A percentile compares a stretch with the other conserved stretches of the same genome.
Conservation (phyloP, 2,329 filamentous ascomycete genomes). For the Pyricularia grisea region DNA sequence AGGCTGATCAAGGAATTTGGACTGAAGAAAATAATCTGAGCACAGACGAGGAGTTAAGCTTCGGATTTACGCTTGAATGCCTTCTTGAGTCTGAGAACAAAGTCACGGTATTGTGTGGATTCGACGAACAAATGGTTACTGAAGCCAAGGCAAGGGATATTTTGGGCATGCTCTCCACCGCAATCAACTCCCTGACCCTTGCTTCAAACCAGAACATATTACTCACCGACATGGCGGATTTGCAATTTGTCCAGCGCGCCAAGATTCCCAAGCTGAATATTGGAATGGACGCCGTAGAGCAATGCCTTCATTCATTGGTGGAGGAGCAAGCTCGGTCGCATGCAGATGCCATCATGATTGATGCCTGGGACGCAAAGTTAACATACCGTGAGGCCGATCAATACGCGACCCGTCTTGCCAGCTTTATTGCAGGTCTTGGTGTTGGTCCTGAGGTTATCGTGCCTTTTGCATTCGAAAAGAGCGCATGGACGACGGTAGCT, state of each 20-base stretch:
- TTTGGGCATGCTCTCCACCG: background rate
- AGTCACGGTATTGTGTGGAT: background rate
- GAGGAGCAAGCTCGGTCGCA: conserved; percentile 4
- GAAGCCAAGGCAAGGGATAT: background rate
- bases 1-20: background rate
- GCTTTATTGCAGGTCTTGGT: conserved; percentile 18
- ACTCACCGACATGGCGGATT: background rate
- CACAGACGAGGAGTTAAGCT: background rate
- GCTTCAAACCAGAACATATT: background rate
- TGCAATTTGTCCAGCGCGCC: background rate
- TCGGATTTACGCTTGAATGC: background rate
- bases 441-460: conserved; percentile 34
- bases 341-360: conserved; percentile 17
- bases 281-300: background rate
- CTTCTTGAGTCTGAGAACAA: background rate
- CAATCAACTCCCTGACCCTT: background rate
- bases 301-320: conserved; percentile 6
- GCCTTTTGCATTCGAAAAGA: background rate
- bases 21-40: background rate
- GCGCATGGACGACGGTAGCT: background rate
- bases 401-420: conserved; percentile 26
- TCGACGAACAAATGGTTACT: background rate
- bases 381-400: conserved; percentile 19
- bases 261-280: background rate
- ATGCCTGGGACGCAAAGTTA: conserved; percentile 19